A percentile compares a stretch with the other conserved stretches of the same genome.
These are phyloP conservation scores for Boletus bicolor DNA, from an alignment of 768 basidiomycete genomes.

Conservation along the genomic window DNA sequence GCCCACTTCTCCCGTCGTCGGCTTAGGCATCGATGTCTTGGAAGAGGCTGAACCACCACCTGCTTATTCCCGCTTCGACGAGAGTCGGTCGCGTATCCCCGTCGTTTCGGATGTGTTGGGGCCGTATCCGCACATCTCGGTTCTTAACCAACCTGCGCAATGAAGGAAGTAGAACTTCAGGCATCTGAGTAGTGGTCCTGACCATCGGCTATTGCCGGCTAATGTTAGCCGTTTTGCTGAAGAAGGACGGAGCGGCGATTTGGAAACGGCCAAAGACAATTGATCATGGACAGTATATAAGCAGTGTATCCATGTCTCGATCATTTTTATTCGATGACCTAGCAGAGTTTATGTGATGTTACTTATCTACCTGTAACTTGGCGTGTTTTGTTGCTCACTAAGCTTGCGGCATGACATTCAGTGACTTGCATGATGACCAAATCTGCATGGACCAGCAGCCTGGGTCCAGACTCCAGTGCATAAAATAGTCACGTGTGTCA, in stretches of 20 bases:
- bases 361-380: neutral
- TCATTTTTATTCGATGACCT: neutral
- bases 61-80: conserved; percentile 27
- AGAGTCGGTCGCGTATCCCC: conserved; percentile 6
- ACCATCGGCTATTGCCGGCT: no score
- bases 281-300: neutral
- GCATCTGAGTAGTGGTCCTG: no score
- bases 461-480: no score
- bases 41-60: conserved; percentile 12
- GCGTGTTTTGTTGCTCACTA: no score
- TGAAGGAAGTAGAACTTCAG: conserved; percentile 1
- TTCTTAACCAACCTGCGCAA: neutral
- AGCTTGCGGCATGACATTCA: no score
- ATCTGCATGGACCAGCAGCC: no score
- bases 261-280: neutral
- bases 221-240: no score
- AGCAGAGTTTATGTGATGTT: neutral
- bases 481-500: conserved; percentile 12
- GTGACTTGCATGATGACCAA: no score
- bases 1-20: neutral
- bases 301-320: neutral
- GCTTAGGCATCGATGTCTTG: conserved; percentile 4
- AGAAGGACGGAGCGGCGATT: neutral
- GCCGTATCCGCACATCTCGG: conserved; percentile 22
- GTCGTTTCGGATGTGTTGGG: conserved; percentile 14